Base-by-base conservation (phyloP, 306 rosid species). In the Glycyrrhiza uralensis region DNA sequence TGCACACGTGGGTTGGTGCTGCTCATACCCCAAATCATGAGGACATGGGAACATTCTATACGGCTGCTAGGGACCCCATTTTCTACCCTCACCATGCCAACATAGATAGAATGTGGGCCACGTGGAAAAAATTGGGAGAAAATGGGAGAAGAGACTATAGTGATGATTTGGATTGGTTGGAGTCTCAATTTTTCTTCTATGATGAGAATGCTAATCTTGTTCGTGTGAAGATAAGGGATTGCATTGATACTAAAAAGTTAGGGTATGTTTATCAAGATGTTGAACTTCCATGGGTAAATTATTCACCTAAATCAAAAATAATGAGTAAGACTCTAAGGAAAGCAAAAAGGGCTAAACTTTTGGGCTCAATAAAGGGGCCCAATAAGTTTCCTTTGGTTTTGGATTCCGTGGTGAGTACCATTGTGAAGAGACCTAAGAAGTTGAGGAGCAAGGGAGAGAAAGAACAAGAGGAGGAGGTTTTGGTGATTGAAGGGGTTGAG, bases 41-140 rank as follows among this genome's bases (percentile, higher is more conserved):
- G 41, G 63, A 92, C 75, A 89, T 92, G 98, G 98, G 98, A 3
- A 76, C 67, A 29, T 86, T 92, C 64, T 90, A 92, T 45, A 79
- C 98, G 0, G 94, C 98, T 0, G 96, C 82, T 1, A 74, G 90
- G 2, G 98, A 89, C 60, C 98, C 98, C n/a, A 64, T 88, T 11
- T 92, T 92, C 65, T 87, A 9, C 32, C 11, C 77, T 8, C 96
- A 88, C 13, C 95, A 89, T 51, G 54, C 92, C 0, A 92, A 92
- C 46, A 23, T 86, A 0, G 98, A 92, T 49, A 79, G 98, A 7
- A 5, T 92, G 75, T 92, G 96, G 98, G 7, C 1, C 0, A 0
- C 89, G 0, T 92, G 96, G 98, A 89, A 82, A 26, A 76, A 79
- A 0, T n/a, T 91, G 4, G 98, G 66, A 8, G 88, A 77, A 7